These are phyloP conservation scores for Brassica juncea DNA, from an alignment of 345 rosid genomes.

Conservation along the genomic window DNA sequence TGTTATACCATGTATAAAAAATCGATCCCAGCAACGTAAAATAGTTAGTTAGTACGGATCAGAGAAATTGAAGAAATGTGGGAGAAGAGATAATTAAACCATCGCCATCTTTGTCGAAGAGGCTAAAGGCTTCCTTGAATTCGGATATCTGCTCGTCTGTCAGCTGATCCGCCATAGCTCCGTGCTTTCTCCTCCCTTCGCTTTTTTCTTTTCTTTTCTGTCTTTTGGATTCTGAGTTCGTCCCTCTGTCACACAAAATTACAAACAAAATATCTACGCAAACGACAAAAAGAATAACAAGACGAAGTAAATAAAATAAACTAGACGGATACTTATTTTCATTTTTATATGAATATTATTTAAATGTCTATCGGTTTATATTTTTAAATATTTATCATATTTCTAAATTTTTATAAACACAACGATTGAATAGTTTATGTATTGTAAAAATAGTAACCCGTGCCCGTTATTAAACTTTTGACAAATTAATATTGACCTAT, in stretches of 20 bases:
- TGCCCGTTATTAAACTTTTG: too few species aligned
- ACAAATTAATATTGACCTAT: too few species aligned
- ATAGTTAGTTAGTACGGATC: neutral
- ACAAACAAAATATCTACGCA: slow-evolving; percentile 16
- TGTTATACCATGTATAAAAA: too few species aligned
- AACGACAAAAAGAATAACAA: slow-evolving; percentile 14
- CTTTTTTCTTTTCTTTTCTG: neutral
- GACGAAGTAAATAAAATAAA: neutral
- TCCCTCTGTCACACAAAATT: neutral
- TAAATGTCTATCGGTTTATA: too few species aligned
- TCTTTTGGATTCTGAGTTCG: slow-evolving; percentile 14
- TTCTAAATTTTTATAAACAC: too few species aligned
- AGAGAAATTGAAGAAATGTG: neutral
- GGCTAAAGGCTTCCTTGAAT: slow-evolving; percentile 42
- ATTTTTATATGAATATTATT: too few species aligned
- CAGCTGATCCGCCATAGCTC: slow-evolving; percentile 40
- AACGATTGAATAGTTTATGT: too few species aligned
- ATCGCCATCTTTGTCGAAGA: slow-evolving; percentile 44
- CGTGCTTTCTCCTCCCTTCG: neutral
- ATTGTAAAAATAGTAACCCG: too few species aligned
- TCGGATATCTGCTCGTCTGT: slow-evolving; percentile 42
- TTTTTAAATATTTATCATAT: too few species aligned
- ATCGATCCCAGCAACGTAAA: neutral
- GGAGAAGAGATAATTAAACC: slow-evolving; percentile 16
- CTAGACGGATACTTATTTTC: too few species aligned